phyloP scores from a whole-genome alignment of 1,284 basidiomycete species.

The Omphalotus olearius region DNA sequence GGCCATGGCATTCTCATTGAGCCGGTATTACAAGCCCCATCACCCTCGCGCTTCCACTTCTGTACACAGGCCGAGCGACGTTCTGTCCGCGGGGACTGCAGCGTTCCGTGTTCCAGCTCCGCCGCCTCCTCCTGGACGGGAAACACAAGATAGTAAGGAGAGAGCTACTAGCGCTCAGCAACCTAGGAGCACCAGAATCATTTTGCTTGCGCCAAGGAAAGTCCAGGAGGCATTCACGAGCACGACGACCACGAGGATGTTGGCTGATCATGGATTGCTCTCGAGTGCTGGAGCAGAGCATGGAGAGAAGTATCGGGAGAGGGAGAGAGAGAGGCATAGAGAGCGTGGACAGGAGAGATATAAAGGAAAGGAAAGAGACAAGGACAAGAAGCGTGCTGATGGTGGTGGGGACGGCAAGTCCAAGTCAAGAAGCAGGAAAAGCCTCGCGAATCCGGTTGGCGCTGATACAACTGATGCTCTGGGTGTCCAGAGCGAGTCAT shows the following conservation, averaged over 20 bases:
- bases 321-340: conserved; percentile 14
- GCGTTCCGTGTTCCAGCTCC: conserved; percentile 4
- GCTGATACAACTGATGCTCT: neutral
- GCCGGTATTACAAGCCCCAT: conserved; percentile 46
- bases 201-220: conserved; percentile 63
- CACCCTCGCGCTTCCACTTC: neutral
- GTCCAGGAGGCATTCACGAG: conserved; percentile 76
- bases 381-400: conserved; percentile 16
- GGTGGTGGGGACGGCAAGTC: conserved; percentile 4
- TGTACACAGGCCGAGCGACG: no score
- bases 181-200: conserved; percentile 31
- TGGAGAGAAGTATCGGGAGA: conserved; percentile 22
- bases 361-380: conserved; percentile 23
- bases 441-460: neutral
- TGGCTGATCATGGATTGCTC: conserved; percentile 63
- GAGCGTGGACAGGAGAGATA: conserved; percentile 13
- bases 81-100: no score
- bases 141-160: neutral
- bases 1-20: conserved; percentile 70
- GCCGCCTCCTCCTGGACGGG: conserved; percentile 7
- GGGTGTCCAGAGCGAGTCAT: neutral
- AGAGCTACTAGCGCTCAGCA: neutral
- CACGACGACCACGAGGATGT: conserved; percentile 67
- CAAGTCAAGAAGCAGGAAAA: neutral
- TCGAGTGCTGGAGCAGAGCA: neutral